Conservation (phyloP, 257 asterid species). For the Thymus mandschuricus region DNA sequence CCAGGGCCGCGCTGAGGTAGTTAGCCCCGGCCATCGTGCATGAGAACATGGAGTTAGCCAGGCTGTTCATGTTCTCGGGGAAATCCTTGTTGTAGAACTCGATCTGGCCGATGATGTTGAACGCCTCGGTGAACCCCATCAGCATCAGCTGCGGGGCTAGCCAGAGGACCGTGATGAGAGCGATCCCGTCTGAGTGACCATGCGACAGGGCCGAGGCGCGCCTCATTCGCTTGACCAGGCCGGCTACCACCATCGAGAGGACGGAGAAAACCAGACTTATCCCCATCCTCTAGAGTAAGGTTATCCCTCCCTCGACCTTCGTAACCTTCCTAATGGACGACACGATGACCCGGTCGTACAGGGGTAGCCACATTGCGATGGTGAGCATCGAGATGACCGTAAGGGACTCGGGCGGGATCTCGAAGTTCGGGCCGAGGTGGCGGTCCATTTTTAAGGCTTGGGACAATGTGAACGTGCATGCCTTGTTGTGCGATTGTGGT, state of each 20-base stretch:
- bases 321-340: conserved; percentile 56
- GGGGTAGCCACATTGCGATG: conserved; percentile 65
- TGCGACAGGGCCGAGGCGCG: too few species aligned
- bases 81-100: too few species aligned
- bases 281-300: too few species aligned
- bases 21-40: conserved; percentile 52
- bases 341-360: conserved; percentile 68
- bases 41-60: too few species aligned
- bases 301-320: conserved; percentile 42
- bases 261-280: too few species aligned
- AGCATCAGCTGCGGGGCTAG: conserved; percentile 83
- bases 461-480: too few species aligned
- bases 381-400: conserved; percentile 68
- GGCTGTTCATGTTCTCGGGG: too few species aligned
- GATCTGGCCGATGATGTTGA: conserved; percentile 38
- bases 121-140: conserved; percentile 93
- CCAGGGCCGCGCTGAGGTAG: conserved; percentile 58
- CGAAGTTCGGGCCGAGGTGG: conserved; percentile 52
- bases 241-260: too few species aligned
- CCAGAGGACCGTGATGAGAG: conserved; percentile 73
- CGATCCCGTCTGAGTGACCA: conserved; percentile 39
- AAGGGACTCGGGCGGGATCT: conserved; percentile 69
- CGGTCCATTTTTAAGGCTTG: too few species aligned
- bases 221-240: too few species aligned
- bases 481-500: too few species aligned